phyloP scores from a whole-genome alignment of 2,329 filamentous ascomycete genomes.

The Penicillium sp. region DNA sequence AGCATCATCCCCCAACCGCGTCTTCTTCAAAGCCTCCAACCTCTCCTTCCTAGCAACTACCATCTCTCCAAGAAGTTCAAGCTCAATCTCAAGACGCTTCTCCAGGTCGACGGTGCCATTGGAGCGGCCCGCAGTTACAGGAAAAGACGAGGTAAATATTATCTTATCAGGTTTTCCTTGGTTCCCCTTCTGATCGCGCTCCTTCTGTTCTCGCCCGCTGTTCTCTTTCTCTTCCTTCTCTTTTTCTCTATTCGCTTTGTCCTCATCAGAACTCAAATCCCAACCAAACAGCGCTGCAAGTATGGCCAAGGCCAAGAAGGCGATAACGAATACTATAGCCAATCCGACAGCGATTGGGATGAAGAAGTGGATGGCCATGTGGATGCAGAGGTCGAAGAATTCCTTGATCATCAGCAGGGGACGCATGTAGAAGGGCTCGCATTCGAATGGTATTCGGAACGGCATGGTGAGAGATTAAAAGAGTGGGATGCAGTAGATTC shows the following conservation, averaged over 20 bases:
- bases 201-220: neutral
- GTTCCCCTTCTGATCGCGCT: neutral
- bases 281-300: neutral
- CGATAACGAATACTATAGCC: neutral
- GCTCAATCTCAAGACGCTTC: neutral
- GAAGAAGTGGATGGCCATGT: too few relatives aligned
- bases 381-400: too few relatives aligned
- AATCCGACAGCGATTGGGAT: neutral
- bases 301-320: neutral
- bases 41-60: neutral
- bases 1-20: neutral
- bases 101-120: neutral
- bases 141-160: neutral
- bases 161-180: neutral
- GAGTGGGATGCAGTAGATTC: neutral
- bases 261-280: neutral
- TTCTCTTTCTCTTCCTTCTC: neutral
- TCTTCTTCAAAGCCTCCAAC: neutral
- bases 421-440: neutral
- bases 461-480: neutral
- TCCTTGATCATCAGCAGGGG: neutral
- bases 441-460: neutral
- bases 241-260: neutral
- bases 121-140: fast-evolving
- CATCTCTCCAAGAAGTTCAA: neutral